These are phyloP conservation scores for Mortierella sp. DNA, from an alignment of 371 early-diverging fungal species.

Conservation along the genomic window DNA sequence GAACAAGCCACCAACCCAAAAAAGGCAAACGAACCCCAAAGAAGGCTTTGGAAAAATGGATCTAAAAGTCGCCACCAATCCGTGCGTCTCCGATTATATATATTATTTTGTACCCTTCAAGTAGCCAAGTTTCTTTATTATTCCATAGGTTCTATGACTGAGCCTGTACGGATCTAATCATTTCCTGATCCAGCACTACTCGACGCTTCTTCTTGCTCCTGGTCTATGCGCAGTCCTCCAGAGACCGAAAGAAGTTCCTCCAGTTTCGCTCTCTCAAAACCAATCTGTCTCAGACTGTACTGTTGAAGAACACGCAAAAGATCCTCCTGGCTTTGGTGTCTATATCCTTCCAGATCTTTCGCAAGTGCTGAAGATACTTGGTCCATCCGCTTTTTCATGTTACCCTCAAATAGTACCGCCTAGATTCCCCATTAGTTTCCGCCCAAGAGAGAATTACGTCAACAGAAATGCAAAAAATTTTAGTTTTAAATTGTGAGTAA, in stretches of 20 bases:
- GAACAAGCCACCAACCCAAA: constrained; percentile 19
- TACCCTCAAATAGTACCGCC: constrained; percentile 50
- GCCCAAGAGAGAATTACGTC: background rate
- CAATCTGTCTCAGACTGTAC: constrained; percentile 51
- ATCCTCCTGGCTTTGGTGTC: constrained; percentile 46
- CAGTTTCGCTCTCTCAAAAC: constrained; percentile 50
- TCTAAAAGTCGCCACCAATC: constrained; percentile 6
- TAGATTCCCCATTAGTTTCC: background rate
- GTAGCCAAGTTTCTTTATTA: background rate
- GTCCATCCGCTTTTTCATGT: constrained; percentile 52
- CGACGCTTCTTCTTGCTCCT: constrained; percentile 3
- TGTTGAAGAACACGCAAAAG: constrained; percentile 38
- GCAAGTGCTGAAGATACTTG: constrained; percentile 34
- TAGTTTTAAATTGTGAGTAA: constrained; percentile 4
- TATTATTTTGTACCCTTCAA: background rate
- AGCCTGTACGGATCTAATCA: constrained; percentile 1
- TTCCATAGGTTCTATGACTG: background rate
- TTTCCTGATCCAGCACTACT: background rate
- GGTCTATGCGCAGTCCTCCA: constrained; percentile 14
- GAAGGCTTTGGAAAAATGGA: background rate
- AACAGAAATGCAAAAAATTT: background rate
- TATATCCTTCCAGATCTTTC: constrained; percentile 49
- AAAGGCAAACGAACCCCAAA: constrained; percentile 23
- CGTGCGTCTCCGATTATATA: background rate
- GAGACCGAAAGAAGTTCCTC: constrained; percentile 43